Percentiles rank a stretch among this genome's conserved stretches.
These are phyloP conservation scores for Penicillium griseofulvum DNA, from an alignment of 2,329 filamentous ascomycete genomes.

Conservation along the genomic window DNA sequence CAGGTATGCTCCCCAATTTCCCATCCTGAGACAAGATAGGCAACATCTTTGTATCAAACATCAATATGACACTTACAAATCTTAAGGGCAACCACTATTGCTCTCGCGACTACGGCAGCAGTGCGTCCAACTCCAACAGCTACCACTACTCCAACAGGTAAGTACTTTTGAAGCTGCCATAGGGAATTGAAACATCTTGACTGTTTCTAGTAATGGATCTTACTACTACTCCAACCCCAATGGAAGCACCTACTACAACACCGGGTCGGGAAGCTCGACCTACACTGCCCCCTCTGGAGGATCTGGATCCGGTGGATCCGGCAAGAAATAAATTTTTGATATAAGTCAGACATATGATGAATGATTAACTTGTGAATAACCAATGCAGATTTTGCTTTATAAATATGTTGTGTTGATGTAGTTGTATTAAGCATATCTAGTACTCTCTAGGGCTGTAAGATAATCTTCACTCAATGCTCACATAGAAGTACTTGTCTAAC, in stretches of 20 bases:
- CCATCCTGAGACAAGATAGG: not conserved
- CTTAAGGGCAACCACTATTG: slow-evolving; percentile 72
- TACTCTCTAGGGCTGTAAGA: too few relatives aligned
- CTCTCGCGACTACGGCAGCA: slow-evolving; percentile 60
- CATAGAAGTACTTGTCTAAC: not conserved
- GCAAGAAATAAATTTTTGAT: slow-evolving; percentile 10
- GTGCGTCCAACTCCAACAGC: slow-evolving; percentile 55
- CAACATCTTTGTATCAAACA: not conserved
- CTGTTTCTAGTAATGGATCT: slow-evolving; percentile 55
- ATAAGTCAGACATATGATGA: not conserved
- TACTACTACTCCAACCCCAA: slow-evolving; percentile 73
- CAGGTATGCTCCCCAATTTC: slow-evolving; percentile 46
- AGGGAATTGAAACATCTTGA: not conserved
- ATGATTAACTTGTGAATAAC: not conserved
- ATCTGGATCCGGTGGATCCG: not conserved
- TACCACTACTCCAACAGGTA: slow-evolving; percentile 65
- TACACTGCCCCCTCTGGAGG: slow-evolving; percentile 55
- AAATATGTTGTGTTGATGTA: not conserved
- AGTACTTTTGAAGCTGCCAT: slow-evolving; percentile 20
- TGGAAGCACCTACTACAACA: slow-evolving; percentile 67
- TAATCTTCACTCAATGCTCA: not conserved
- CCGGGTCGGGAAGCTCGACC: slow-evolving; percentile 55
- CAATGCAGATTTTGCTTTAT: too few relatives aligned
- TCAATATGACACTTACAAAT: not conserved
- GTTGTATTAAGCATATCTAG: not conserved